A percentile compares a stretch with the other conserved stretches of the same genome.
Conservation (phyloP, 208 protist genomes). For the Acanthamoeba healyi region DNA sequence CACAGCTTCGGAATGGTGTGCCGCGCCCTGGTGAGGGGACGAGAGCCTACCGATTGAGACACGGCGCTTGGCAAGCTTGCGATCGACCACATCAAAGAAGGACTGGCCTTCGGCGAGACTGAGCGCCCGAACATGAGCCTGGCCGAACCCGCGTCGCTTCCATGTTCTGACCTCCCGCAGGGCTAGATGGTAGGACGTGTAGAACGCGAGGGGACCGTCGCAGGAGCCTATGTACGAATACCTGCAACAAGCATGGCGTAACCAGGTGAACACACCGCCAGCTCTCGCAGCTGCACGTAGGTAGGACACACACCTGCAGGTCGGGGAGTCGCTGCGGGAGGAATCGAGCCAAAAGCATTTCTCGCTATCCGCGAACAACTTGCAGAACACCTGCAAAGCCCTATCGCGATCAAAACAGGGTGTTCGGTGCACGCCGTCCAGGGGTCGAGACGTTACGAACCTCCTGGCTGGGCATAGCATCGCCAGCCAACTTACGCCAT, state of each 20-base stretch:
- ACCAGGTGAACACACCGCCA: too few species aligned
- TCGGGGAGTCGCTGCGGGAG: neutral
- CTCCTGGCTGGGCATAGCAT: too few species aligned
- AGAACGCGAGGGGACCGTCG: neutral
- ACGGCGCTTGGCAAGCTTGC: neutral
- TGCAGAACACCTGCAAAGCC: neutral
- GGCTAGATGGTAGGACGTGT: neutral
- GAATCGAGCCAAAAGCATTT: slow-evolving; percentile 69
- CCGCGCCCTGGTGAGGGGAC: neutral
- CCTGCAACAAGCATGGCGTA: too few species aligned
- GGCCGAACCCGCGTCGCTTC: neutral
- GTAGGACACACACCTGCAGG: neutral
- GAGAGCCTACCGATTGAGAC: neutral
- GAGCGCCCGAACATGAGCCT: neutral
- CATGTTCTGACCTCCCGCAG: neutral
- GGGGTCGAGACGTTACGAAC: too few species aligned
- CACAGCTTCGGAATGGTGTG: too few species aligned
- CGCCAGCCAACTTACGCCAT: too few species aligned
- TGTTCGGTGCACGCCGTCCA: too few species aligned
- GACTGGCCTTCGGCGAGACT: neutral
- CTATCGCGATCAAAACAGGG: too few species aligned
- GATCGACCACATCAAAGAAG: neutral
- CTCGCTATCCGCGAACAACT: neutral
- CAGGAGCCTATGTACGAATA: slow-evolving; percentile 1
- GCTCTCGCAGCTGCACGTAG: neutral